Evolutionary conservation across 805 yeast genomes (phyloP), one percentile per base, ranked within the genome.

Genomic region (Kluyveromyces aestuarii): DNA sequence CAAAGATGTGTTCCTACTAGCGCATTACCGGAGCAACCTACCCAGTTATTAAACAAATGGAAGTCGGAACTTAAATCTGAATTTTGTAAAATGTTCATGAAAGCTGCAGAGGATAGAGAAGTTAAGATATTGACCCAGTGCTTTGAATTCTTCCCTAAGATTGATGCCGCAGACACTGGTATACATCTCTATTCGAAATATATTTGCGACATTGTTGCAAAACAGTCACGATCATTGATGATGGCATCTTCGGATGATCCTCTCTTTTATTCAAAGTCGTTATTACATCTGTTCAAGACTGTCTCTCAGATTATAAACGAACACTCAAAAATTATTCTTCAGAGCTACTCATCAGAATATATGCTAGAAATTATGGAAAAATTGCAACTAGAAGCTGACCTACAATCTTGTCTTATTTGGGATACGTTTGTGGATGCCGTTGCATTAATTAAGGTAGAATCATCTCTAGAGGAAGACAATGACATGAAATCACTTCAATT

Each of bases 351-450:
- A 17, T 52, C 55, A 4, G 53, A 68, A 9, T 81, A 82, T 14
- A 81, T 90, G 72, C 68, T 75, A 2, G 74, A 74, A 35, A 89
- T 91, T 9, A 74, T 90, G 55, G 79, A 76, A 17, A 77, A 78
- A 45, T 82, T 93, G 33, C 96, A 91, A 66, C 72, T 77, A 45
- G 99, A 93, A 61, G 82, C 93, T 30, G 99, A 93, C 61, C 73
- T 90, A n/a, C 99, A 93, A 61, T 83, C 91, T 25, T 95, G 95
- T 0, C 71, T 93, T 41, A 85, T 93, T 4, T 73, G 86, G 48
- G 98, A 91, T 63, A 86, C 93, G 0, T 87, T 87, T 59, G 77
- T 82, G 69, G 97, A 90, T 56, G 75, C 79, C 27, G 45, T 43
- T 5, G 21, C 38, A 6, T 43, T 43, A 38, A 6, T 17, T 16